Percentiles rank a stretch among this genome's conserved stretches.
Evolutionary conservation across 805 yeast genomes (phyloP).

Genomic region (Candida coleopterorum): DNA sequence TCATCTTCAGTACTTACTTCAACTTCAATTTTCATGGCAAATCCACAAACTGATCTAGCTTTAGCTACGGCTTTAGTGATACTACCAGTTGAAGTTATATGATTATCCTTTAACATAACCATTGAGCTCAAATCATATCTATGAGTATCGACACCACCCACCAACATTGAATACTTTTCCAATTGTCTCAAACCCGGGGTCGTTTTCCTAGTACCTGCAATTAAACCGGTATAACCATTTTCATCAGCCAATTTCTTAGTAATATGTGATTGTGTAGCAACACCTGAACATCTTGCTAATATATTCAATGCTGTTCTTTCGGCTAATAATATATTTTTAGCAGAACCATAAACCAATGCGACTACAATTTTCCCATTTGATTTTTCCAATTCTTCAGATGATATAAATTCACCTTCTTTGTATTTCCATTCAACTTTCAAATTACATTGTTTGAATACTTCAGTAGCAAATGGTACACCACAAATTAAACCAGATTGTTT

Average conservation of each 20-base stretch:
- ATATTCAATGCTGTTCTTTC: constrained; percentile 85
- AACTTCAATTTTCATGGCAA: constrained; percentile 85
- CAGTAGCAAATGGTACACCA: constrained; percentile 87
- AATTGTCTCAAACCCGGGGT: constrained; percentile 89
- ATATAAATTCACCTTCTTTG: constrained; percentile 57
- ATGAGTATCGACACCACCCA: constrained; percentile 93
- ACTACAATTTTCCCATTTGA: constrained; percentile 56
- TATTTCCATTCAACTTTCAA: constrained; percentile 67
- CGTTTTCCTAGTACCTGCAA: constrained; percentile 97
- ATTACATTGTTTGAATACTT: constrained; percentile 74
- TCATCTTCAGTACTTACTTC: constrained; percentile 83
- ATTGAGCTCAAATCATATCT: constrained; percentile 86
- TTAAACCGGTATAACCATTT: constrained; percentile 71
- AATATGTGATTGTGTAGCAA: constrained; percentile 68
- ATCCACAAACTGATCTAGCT: constrained; percentile 82
- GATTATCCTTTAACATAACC: constrained; percentile 97
- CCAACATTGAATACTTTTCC: constrained; percentile 91
- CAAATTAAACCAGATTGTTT: constrained; percentile 75
- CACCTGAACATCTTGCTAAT: constrained; percentile 78
- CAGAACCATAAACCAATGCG: constrained; percentile 78
- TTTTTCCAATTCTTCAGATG: constrained; percentile 41
- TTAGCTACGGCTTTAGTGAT: constrained; percentile 75
- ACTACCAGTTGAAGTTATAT: constrained; percentile 88
- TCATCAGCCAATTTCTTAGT: constrained; percentile 59
- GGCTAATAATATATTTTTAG: constrained; percentile 70